Conservation (phyloP, 257 asterid species). For the Nicotiana attenuata region DNA sequence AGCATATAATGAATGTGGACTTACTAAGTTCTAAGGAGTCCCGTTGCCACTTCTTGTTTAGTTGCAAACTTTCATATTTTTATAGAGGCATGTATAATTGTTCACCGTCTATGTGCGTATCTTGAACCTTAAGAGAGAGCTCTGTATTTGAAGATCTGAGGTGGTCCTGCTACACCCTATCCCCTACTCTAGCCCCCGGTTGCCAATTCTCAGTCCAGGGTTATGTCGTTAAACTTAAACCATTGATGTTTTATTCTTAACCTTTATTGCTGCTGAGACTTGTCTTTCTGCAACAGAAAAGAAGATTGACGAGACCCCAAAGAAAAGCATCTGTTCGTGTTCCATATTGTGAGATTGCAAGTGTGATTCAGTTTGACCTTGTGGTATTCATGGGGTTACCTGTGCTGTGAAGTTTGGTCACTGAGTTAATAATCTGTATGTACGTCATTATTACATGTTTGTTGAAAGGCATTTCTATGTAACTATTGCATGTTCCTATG, state of each 20-base stretch:
- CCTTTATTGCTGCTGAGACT: slow-evolving; percentile 7
- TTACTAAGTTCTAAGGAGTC: not conserved
- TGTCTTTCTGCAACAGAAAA: slow-evolving; percentile 31
- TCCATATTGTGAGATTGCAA: slow-evolving; percentile 43
- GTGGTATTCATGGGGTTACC: slow-evolving; percentile 20
- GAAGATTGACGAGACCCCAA: slow-evolving; percentile 44
- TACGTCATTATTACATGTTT: slow-evolving; percentile 34
- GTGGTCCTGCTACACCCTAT: not conserved
- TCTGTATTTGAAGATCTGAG: not conserved
- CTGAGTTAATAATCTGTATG: slow-evolving; percentile 37
- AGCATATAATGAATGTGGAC: not conserved
- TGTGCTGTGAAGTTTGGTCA: slow-evolving; percentile 28
- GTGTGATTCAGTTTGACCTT: slow-evolving; percentile 25
- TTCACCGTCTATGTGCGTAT: not conserved
- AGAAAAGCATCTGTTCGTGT: slow-evolving; percentile 43
- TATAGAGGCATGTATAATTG: not conserved
- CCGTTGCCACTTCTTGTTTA: not conserved
- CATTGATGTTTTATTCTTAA: not conserved
- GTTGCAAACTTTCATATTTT: not conserved
- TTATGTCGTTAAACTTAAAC: not conserved
- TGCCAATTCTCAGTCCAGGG: not conserved
- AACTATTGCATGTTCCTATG: slow-evolving; percentile 24
- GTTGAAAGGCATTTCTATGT: slow-evolving; percentile 31
- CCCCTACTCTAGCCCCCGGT: not conserved
- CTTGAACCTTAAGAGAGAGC: not conserved